Evolutionary conservation across 2,329 filamentous ascomycete species (phyloP).

Genomic region (Daldinia eschscholtzii): DNA sequence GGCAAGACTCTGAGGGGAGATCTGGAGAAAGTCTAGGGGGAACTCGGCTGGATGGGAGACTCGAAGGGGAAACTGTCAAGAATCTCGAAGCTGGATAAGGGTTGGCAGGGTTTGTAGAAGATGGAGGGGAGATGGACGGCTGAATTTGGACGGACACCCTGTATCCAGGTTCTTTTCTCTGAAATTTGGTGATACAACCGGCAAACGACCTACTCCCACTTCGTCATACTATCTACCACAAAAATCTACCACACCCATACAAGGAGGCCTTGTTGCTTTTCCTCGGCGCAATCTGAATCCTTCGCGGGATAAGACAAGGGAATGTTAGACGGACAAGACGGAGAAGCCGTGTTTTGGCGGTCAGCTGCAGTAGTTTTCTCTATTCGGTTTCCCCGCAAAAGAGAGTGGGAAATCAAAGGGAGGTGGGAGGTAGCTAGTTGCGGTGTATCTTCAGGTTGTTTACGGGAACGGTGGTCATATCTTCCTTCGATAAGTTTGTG

Average conservation of each 20-base stretch:
- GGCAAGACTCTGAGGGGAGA: slow-evolving; percentile 16
- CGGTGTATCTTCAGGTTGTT: slow-evolving; percentile 22
- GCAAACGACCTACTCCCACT: slow-evolving; percentile 39
- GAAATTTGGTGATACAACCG: slow-evolving; percentile 46
- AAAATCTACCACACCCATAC: slow-evolving; percentile 38
- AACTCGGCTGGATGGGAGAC: slow-evolving; percentile 28
- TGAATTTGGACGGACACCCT: slow-evolving; percentile 41
- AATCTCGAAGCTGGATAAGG: slow-evolving; percentile 38
- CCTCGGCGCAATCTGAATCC: slow-evolving; percentile 44
- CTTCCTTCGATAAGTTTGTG: slow-evolving; percentile 26
- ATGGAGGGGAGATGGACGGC: slow-evolving; percentile 45
- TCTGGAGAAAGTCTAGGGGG: slow-evolving; percentile 10
- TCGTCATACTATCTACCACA: slow-evolving; percentile 32
- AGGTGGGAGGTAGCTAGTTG: no score
- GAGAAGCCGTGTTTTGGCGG: slow-evolving; percentile 33
- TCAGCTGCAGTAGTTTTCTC: slow-evolving; percentile 40
- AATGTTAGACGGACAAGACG: slow-evolving; percentile 5
- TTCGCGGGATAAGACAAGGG: slow-evolving; percentile 27
- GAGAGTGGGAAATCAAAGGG: background rate
- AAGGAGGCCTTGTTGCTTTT: slow-evolving; percentile 26
- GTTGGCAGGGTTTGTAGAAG: slow-evolving; percentile 44
- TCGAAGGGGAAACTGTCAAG: slow-evolving; percentile 4
- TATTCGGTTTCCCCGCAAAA: slow-evolving; percentile 28
- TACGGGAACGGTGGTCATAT: slow-evolving; percentile 18
- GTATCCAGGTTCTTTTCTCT: slow-evolving; percentile 40